phyloP scores from a whole-genome alignment of 1,284 basidiomycete genomes.

The Cryptococcus wingfieldii region DNA sequence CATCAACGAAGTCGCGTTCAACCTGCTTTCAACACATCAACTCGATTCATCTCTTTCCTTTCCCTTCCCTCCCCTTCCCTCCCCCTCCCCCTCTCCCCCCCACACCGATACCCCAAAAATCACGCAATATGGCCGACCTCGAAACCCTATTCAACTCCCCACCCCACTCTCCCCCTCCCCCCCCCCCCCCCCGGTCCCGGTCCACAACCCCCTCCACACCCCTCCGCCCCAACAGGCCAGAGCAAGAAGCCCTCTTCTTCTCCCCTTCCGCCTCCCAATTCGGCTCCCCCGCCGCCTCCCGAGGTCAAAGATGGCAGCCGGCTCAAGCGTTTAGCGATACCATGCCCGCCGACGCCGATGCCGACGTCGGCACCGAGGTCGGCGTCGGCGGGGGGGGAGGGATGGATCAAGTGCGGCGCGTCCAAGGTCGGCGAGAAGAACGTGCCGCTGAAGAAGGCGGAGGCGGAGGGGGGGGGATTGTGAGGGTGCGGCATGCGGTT shows the following conservation, averaged over 20 bases:
- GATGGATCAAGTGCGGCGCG: background rate
- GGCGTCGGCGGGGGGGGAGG: too few relatives aligned
- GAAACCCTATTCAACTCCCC: constrained; percentile 36
- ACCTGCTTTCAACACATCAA: too few relatives aligned
- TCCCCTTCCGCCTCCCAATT: constrained; percentile 21
- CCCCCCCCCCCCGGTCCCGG: constrained; percentile 1
- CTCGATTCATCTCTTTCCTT: too few relatives aligned
- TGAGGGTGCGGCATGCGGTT: background rate
- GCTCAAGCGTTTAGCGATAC: too few relatives aligned
- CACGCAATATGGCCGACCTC: constrained; percentile 8
- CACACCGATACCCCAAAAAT: too few relatives aligned
- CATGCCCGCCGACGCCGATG: too few relatives aligned
- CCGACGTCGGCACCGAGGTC: too few relatives aligned
- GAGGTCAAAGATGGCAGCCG: too few relatives aligned
- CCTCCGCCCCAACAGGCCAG: background rate
- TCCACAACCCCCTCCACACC: background rate
- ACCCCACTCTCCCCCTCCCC: constrained; percentile 7
- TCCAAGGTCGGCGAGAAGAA: background rate
- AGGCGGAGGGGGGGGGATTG: background rate
- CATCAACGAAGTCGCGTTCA: too few relatives aligned
- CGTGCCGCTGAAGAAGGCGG: too few relatives aligned
- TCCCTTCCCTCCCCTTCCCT: too few relatives aligned
- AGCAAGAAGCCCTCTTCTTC: constrained; percentile 28
- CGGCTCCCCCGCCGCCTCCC: background rate
- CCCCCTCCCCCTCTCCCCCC: too few relatives aligned